Percentiles rank a stretch among this genome's conserved stretches.
phyloP scores from a whole-genome alignment of 208 protist species.

The Crithidia thermophila region DNA sequence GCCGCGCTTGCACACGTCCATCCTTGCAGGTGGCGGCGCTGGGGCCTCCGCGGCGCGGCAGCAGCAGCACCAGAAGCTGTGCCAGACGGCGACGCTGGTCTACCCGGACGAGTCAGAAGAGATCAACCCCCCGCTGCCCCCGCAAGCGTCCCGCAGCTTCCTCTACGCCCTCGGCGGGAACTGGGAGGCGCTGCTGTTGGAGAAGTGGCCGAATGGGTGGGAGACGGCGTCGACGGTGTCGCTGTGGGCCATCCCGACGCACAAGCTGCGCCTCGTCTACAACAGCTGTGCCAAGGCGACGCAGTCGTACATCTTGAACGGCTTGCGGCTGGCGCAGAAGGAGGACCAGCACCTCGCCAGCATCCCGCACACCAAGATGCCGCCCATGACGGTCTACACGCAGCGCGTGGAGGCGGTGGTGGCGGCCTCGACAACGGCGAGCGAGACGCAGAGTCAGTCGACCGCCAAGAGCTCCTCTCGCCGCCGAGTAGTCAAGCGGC shows the following conservation, averaged over 20 bases:
- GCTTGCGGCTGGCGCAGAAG: conserved; percentile 63
- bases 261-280: conserved; percentile 76
- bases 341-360: conserved; percentile 58
- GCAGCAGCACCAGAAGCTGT: conserved; percentile 17
- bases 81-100: conserved; percentile 11
- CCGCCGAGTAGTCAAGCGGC: background rate
- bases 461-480: background rate
- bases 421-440: conserved; percentile 9
- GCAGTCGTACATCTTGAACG: conserved; percentile 66
- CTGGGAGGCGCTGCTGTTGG: conserved; percentile 85
- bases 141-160: conserved; percentile 56
- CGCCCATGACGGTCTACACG: conserved; percentile 77
- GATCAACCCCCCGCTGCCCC: conserved; percentile 72
- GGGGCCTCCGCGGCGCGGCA: background rate
- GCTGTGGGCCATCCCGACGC: conserved; percentile 75
- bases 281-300: conserved; percentile 58
- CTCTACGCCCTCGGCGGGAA: conserved; percentile 64
- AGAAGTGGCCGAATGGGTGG: conserved; percentile 91
- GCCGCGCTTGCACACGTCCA: background rate
- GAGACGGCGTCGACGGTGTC: conserved; percentile 76
- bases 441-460: background rate
- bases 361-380: conserved; percentile 67
- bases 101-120: conserved; percentile 77
- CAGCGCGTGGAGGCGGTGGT: conserved; percentile 29
- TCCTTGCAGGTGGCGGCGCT: too few relatives aligned